Percentiles rank a stretch among this genome's conserved stretches.
Evolutionary conservation across 306 rosid genomes (phyloP).

Genomic region (Alnus rubra): DNA sequence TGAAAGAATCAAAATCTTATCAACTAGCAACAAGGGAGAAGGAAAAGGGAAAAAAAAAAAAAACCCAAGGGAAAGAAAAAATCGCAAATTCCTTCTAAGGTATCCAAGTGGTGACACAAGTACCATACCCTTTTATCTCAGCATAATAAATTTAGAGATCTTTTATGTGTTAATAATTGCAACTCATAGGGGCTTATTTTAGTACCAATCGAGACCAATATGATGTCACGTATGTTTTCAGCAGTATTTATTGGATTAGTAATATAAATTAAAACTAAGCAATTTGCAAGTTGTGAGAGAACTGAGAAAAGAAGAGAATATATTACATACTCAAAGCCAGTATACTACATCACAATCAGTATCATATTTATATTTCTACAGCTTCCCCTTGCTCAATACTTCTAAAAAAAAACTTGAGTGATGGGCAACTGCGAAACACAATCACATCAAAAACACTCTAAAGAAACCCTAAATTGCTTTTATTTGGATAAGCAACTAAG

Average conservation of each 20-base stretch:
- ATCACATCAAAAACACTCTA: background rate
- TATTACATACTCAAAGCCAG: background rate
- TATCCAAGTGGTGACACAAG: background rate
- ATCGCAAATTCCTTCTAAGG: background rate
- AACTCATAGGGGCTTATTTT: background rate
- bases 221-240: background rate
- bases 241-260: background rate
- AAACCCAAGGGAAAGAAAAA: background rate
- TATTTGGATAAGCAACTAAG: background rate
- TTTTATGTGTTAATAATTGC: background rate
- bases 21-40: constrained; percentile 15
- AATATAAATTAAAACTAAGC: background rate
- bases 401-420: background rate
- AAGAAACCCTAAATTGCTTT: background rate
- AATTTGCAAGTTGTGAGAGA: background rate
- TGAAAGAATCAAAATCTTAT: background rate
- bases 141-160: background rate
- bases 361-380: background rate
- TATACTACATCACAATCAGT: background rate
- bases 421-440: background rate
- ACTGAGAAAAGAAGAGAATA: background rate
- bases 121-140: background rate
- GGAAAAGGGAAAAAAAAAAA: constrained; percentile 2
- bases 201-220: background rate
- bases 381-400: background rate